Evolutionary conservation across 2,329 filamentous ascomycete genomes (phyloP).

Genomic region (Blumeria graminis): DNA sequence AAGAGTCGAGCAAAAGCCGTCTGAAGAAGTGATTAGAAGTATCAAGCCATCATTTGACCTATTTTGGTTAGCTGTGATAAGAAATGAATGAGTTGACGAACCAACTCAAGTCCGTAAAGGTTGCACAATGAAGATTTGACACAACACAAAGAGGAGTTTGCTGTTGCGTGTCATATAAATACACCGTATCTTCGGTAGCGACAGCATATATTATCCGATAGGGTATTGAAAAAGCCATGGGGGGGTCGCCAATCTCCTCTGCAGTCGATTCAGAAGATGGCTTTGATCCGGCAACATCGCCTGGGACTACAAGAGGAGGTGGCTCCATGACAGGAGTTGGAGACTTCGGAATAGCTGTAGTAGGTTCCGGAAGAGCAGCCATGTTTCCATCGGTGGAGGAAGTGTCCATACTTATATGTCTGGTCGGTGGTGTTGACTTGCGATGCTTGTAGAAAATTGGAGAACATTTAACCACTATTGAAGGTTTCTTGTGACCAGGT

Average conservation of each 20-base stretch:
- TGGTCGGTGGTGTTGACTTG: slow-evolving; percentile 41
- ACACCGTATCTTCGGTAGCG: slow-evolving; percentile 82
- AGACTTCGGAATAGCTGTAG: slow-evolving; percentile 22
- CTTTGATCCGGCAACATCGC: slow-evolving; percentile 25
- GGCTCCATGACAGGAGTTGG: slow-evolving; percentile 51
- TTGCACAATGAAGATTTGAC: slow-evolving; percentile 91
- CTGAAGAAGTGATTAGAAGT: slow-evolving; percentile 86
- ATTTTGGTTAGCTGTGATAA: slow-evolving; percentile 8
- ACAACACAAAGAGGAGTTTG: slow-evolving; percentile 82
- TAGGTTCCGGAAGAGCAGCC: slow-evolving; percentile 59
- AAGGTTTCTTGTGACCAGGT: slow-evolving; percentile 93
- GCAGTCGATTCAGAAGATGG: slow-evolving; percentile 21
- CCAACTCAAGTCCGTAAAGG: slow-evolving; percentile 92
- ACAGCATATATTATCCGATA: slow-evolving; percentile 95
- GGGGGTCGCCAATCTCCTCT: slow-evolving; percentile 25
- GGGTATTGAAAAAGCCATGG: slow-evolving; percentile 56
- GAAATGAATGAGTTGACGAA: slow-evolving; percentile 23
- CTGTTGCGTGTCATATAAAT: slow-evolving; percentile 93
- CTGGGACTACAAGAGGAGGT: slow-evolving; percentile 31
- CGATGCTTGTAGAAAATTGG: slow-evolving; percentile 70
- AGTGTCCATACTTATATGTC: slow-evolving; percentile 85
- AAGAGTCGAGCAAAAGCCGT: slow-evolving; percentile 87
- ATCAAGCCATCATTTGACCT: slow-evolving; percentile 57
- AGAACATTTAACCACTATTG: slow-evolving; percentile 84
- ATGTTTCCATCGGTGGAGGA: slow-evolving; percentile 70